Base-by-base conservation (phyloP, 2,329 filamentous ascomycete species). In the Cladosporium sp. region DNA sequence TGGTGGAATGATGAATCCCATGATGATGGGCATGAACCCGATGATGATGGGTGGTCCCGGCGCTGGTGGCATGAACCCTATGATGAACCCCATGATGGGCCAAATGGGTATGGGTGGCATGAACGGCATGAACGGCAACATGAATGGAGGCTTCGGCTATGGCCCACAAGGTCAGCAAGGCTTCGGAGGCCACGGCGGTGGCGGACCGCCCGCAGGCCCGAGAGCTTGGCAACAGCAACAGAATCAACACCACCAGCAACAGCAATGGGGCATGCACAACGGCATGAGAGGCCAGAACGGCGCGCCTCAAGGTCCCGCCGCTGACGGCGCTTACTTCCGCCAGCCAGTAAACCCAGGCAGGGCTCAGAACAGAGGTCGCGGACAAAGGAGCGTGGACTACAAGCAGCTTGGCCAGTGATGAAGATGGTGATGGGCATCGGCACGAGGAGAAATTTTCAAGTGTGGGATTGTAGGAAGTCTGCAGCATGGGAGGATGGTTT, bases 281-380 rank as follows among this genome's bases (percentile, higher is more conserved):
- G 60, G 60, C 46, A 62, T 62, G 59, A 62, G 59, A 16, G 37
- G 46, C 60, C 46, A 55, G 29, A 55, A 14, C 5, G 50, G 60
- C 26, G 37, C 60, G 14, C 60, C 60, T 35, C 60, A 55, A 28
- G 60, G 60, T 6, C 60, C 60, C 29, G 60, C 60, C 21, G 60
- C 49, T 31, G 92, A 96, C 65, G 92, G 93, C 67, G 91, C 95
- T 7, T 99, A 99, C 80, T 96, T 98, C 77, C 87, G 95, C 66
- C 94, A 97, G 78, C 95, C 95, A 0, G 91, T 98, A 68, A 99
- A 99, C 76, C 94, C 93, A 2, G 91, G 97, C 75, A 88, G 95
- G 60, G 87, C 91, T 72, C 89, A 92, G 72, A 87, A 90, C 69
- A 85, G 92, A 72, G 60, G 60, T 26, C 60, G 60, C 49, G 33